These are phyloP conservation scores for Starmerella ratchasimensis DNA, from an alignment of 805 yeast genomes.

Conservation along the genomic window DNA sequence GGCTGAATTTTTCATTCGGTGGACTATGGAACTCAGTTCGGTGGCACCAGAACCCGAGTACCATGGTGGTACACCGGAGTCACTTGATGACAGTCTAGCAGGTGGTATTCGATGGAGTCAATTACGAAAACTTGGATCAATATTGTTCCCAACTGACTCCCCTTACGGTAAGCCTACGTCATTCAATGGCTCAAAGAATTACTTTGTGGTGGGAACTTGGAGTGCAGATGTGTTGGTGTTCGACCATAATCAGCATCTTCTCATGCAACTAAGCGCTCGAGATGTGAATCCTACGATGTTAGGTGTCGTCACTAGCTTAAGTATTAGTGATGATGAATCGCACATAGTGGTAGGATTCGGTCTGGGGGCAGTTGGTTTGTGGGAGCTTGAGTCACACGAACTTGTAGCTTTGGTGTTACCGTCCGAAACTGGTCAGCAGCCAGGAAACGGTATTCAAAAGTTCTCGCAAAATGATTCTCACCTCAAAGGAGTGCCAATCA, in stretches of 20 bases:
- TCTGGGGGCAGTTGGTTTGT: constrained; percentile 50
- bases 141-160: constrained; percentile 25
- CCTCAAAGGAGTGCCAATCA: constrained; percentile 28
- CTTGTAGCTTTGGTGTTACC: constrained; percentile 8
- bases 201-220: constrained; percentile 50
- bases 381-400: constrained; percentile 35
- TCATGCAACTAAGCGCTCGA: constrained; percentile 30
- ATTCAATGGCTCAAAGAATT: constrained; percentile 22
- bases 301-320: constrained; percentile 42
- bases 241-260: constrained; percentile 50
- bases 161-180: constrained; percentile 41
- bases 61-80: no score
- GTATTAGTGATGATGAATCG: constrained; percentile 55
- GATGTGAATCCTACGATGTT: constrained; percentile 23
- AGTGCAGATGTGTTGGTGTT: constrained; percentile 54
- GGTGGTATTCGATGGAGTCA: constrained; percentile 26
- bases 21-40: no score
- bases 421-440: constrained; percentile 20
- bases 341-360: constrained; percentile 55
- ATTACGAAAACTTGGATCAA: constrained; percentile 31
- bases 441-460: constrained; percentile 24
- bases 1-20: no score
- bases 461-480: constrained; percentile 28
- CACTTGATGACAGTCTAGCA: no score
- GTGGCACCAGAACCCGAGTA: no score